A percentile compares a stretch with the other conserved stretches of the same genome.
These are phyloP conservation scores for Talaromyces sp. DNA, from an alignment of 2,329 filamentous ascomycete genomes.

Conservation along the genomic window DNA sequence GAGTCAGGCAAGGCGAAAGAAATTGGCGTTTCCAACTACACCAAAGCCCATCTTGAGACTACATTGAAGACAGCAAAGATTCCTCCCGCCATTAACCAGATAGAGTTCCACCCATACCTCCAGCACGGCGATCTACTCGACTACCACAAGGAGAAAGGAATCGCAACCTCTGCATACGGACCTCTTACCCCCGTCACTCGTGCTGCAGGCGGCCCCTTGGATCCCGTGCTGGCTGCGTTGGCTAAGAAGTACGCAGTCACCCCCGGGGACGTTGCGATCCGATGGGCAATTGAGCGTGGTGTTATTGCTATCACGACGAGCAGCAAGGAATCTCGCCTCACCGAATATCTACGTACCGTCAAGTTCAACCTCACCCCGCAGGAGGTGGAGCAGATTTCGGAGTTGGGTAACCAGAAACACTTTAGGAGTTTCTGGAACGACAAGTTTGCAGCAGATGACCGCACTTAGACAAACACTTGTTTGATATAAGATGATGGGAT, in stretches of 20 bases:
- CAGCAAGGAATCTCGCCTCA: slow-evolving; percentile 59
- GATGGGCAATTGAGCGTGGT: slow-evolving; percentile 63
- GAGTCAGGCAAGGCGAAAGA: slow-evolving; percentile 47
- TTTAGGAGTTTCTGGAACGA: slow-evolving; percentile 54
- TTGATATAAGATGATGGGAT: not conserved
- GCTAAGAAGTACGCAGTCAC: slow-evolving; percentile 62
- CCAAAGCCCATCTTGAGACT: slow-evolving; percentile 48
- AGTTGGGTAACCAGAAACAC: slow-evolving; percentile 51
- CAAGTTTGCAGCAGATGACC: slow-evolving; percentile 49
- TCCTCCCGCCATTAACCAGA: slow-evolving; percentile 51
- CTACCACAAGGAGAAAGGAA: slow-evolving; percentile 44
- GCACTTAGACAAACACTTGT: slow-evolving; percentile 24
- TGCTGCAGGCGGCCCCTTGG: slow-evolving; percentile 56
- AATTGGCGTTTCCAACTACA: slow-evolving; percentile 57
- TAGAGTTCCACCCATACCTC: slow-evolving; percentile 56
- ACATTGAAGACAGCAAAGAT: slow-evolving; percentile 47
- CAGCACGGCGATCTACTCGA: slow-evolving; percentile 48
- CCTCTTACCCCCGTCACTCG: slow-evolving; percentile 53
- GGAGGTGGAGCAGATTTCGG: slow-evolving; percentile 57
- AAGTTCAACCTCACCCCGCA: slow-evolving; percentile 60
- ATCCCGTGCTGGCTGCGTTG: slow-evolving; percentile 51
- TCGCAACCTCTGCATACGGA: slow-evolving; percentile 43
- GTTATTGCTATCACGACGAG: slow-evolving; percentile 61
- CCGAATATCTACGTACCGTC: slow-evolving; percentile 56
- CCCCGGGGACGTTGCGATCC: slow-evolving; percentile 56